Conservation (phyloP, 805 yeast species). For the Candida palmyrensis region DNA sequence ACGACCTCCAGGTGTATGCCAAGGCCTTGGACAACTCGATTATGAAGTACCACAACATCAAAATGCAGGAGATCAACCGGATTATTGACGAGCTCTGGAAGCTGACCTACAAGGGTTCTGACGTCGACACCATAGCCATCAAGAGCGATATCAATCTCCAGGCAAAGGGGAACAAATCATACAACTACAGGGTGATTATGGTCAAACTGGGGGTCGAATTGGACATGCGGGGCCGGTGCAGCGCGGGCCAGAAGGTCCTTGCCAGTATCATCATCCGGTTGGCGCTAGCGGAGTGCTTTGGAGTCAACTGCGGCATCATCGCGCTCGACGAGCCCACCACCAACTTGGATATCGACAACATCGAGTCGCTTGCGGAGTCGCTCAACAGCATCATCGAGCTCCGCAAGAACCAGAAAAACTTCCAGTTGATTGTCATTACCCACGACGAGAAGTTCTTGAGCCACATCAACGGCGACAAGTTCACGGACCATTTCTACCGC, state of each 20-base stretch:
- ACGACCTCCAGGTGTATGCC: conserved; percentile 75
- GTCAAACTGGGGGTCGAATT: conserved; percentile 84
- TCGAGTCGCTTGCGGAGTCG: conserved; percentile 81
- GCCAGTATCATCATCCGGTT: conserved; percentile 88
- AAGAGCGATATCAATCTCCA: conserved; percentile 66
- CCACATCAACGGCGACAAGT: conserved; percentile 78
- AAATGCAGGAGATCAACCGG: conserved; percentile 89
- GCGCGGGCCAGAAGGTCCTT: conserved; percentile 95
- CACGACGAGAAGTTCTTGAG: conserved; percentile 91
- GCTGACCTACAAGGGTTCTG: conserved; percentile 89
- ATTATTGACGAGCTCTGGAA: conserved; percentile 92
- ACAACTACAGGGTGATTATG: conserved; percentile 94
- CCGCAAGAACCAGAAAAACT: conserved; percentile 75
- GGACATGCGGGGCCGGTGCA: conserved; percentile 97
- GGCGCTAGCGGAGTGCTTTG: conserved; percentile 94
- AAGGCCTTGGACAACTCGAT: conserved; percentile 89
- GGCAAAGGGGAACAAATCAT: conserved; percentile 55
- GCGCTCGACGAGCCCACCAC: conserved; percentile 98
- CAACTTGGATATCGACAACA: conserved; percentile 83
- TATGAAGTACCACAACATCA: conserved; percentile 84
- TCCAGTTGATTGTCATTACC: conserved; percentile 92
- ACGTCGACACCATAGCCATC: conserved; percentile 85
- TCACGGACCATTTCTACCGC: conserved; percentile 82
- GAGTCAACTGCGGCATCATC: conserved; percentile 89
- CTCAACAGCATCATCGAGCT: conserved; percentile 68